Evolutionary conservation across 345 rosid species (phyloP).

Genomic region (Lepidium aucheri): DNA sequence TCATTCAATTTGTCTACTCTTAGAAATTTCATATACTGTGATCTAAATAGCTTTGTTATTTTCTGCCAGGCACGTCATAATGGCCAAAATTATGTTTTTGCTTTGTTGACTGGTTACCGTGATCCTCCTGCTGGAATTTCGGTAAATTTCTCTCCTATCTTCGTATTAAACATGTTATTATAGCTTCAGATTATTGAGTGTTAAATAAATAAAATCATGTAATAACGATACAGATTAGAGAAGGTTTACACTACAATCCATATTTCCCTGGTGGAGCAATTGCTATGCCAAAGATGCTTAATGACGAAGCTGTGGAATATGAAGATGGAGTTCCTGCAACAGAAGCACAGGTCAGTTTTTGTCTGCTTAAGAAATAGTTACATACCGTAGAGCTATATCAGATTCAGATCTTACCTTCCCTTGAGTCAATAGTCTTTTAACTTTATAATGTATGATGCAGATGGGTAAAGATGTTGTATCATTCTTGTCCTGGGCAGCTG

Average conservation of each 20-base stretch:
- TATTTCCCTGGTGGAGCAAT: slow-evolving; percentile 98
- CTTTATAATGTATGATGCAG: slow-evolving; percentile 27
- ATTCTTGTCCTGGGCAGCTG: slow-evolving; percentile 95
- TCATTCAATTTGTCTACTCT: not conserved
- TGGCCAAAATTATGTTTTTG: slow-evolving; percentile 93
- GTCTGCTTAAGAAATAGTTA: not conserved
- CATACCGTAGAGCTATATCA: not conserved
- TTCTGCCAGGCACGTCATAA: slow-evolving; percentile 89
- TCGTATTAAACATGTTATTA: not conserved
- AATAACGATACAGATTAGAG: slow-evolving; percentile 55
- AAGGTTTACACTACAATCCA: slow-evolving; percentile 90
- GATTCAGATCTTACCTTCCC: not conserved
- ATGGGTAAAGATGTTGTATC: slow-evolving; percentile 98
- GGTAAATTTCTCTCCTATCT: slow-evolving; percentile 32
- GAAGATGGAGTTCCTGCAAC: slow-evolving; percentile 95
- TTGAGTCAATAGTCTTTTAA: not conserved
- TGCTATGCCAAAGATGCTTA: slow-evolving; percentile 99
- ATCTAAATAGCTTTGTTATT: not conserved
- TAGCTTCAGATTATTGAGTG: not conserved
- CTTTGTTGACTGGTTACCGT: slow-evolving; percentile 90
- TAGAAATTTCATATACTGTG: not conserved
- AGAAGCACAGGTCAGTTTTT: slow-evolving; percentile 70
- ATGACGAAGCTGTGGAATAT: slow-evolving; percentile 90
- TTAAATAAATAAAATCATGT: not conserved
- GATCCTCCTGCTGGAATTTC: slow-evolving; percentile 97